phyloP scores from a whole-genome alignment of 2,329 filamentous ascomycete genomes.

The Cercospora nicotianae region DNA sequence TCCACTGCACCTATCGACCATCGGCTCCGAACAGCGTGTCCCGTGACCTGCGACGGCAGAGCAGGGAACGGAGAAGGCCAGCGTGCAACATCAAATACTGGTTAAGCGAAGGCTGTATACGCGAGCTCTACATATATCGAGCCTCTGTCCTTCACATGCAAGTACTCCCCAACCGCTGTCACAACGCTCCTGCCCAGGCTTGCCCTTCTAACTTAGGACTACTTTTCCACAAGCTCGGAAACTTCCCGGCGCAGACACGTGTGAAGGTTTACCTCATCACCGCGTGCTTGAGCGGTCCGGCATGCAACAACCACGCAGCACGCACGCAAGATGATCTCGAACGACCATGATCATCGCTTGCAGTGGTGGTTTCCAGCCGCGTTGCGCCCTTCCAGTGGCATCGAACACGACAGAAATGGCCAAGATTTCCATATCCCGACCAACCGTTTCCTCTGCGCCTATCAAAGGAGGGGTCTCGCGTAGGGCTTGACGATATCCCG shows the following conservation, averaged over 20 bases:
- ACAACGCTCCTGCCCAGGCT: neutral
- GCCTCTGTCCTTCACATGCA: conserved; percentile 5
- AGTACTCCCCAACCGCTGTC: neutral
- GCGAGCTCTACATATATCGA: neutral
- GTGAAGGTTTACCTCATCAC: neutral
- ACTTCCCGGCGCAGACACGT: too few species aligned
- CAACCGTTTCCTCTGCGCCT: conserved; percentile 8
- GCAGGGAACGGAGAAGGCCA: neutral
- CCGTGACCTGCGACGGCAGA: neutral
- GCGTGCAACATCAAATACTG: neutral
- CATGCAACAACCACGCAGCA: neutral
- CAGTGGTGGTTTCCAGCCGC: neutral
- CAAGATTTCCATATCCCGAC: conserved; percentile 7
- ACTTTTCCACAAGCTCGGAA: neutral
- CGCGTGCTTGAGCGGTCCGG: neutral
- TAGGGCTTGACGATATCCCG: conserved; percentile 4
- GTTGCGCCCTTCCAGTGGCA: neutral
- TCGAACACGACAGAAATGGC: neutral
- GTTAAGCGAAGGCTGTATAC: neutral
- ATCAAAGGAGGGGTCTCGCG: neutral
- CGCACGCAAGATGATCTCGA: neutral
- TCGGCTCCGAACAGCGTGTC: neutral
- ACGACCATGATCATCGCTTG: neutral
- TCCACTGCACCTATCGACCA: too few species aligned
- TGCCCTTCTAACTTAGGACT: neutral